Evolutionary conservation across 2,329 filamentous ascomycete species (phyloP), one percentile per base, ranked within the genome.

Genomic region (Sporothrix pseudoabietina): DNA sequence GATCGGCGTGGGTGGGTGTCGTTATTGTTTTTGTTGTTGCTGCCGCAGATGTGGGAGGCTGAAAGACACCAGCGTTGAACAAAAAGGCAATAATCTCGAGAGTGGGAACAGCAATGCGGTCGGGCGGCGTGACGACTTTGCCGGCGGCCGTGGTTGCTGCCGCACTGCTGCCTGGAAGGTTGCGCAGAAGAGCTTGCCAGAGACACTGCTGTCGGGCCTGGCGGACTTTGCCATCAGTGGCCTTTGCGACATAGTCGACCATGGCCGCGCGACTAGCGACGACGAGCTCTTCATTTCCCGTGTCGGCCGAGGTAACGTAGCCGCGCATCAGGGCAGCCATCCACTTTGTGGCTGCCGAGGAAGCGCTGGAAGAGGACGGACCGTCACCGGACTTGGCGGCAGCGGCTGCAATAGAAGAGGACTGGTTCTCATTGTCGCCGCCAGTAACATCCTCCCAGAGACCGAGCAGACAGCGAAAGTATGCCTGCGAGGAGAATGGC

Each of bases 11-110:
- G 10, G 78, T 76, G 76, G 80, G 83, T 3, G 66, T 61, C 6
- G 26, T 26, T 26, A 2, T 26, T 26, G 26, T 26, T 26, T 1
- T 26, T 26, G 26, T 26, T 26, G 26, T 2, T 2, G 26, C 26
- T 1, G 26, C 26, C 26, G 26, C 26, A 26, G 26, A 26, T 26
- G 26, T 26, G 26, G 35, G 22, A 2, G 61, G 83, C 10, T 30
- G 39, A 76, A 87, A 84, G 69, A 86, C 80, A 12, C 82, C 86
- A 63, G 84, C 86, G 82, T 94, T 90, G 80, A 97, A 87, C 44
- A 98, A 82, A 77, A 96, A 97, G 0, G 90, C 90, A 1, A 92
- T 79, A 3, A 94, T 87, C 77, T 97, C 93, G 3, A 99, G 84
- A 0, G 91, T 87, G 0, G 94, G 92, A 30, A 96, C 87, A 0